Base-by-base conservation (phyloP, 169 alveolate genomes). In the Miamiensis avidus region DNA sequence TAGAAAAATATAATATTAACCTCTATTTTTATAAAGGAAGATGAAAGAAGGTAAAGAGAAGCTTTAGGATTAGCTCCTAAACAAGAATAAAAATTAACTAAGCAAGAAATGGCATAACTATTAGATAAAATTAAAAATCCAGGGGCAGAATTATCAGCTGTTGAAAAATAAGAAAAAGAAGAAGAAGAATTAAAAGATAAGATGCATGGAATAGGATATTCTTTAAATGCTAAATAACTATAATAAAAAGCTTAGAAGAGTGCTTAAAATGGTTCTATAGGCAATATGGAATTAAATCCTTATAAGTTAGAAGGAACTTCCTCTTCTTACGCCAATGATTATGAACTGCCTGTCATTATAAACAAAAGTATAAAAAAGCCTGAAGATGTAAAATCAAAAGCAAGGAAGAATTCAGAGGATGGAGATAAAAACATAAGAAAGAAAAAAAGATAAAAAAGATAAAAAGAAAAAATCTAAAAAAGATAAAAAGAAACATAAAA, bases 1-100 rank as follows among this genome's bases (percentile, higher is more conserved):
- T 91, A 89, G 83, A 89, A 74, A 81, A 65, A 90, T 76, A 34
- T 87, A 82, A 32, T 77, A 29, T 25, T 82, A 32, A 82, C 83
- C 27, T 29, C 78, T 11, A 86, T 85, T 78, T n/a, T 76, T 25
- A 88, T 76, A 84, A 29, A 88, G 73, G 74, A 83, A 90, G 79
- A 87, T 88, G 34, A 77, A 81, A 69, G 83, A 74, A 34, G 75
- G 65, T 72, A 89, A 82, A 49, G 64, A 81, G 79, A 83, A 87
- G 76, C 85, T 34, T 49, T 49, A 49, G 69, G 69, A 11, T 11
- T 49, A 11, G 72, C 76, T 86, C n/a, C 83, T 75, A 29, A 32
- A 81, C 31, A 85, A 78, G 79, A 82, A 85, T 75, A 78, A 31
- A 82, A 83, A 32, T 65, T 29, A 77, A 75, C 74, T 34, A 76